phyloP scores from a whole-genome alignment of 306 rosid species.

The Echinosophora koreensis region DNA sequence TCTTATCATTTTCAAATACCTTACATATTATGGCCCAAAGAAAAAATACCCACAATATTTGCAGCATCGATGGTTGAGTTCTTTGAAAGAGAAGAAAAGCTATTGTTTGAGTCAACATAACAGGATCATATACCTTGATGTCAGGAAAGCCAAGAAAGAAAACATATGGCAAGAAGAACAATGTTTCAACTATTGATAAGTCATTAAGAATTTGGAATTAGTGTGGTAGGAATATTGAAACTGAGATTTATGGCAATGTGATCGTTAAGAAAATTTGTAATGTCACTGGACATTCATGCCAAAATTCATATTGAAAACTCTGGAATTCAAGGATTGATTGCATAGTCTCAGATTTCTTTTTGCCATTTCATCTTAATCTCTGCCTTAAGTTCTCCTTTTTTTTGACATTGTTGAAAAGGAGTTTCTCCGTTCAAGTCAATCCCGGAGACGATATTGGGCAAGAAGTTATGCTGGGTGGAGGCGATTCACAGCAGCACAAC shows the following conservation, averaged over 20 bases:
- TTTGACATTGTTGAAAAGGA: constrained; percentile 53
- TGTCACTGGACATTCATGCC: not conserved
- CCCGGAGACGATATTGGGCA: constrained; percentile 94
- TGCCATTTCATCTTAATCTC: constrained; percentile 29
- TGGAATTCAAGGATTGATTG: constrained; percentile 12
- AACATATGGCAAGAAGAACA: constrained; percentile 14
- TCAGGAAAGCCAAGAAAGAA: constrained; percentile 28
- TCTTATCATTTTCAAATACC: constrained; percentile 14
- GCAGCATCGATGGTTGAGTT: constrained; percentile 31
- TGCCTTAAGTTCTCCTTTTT: constrained; percentile 45
- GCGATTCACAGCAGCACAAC: constrained; percentile 74
- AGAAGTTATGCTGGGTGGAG: constrained; percentile 99
- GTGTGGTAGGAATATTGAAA: constrained; percentile 15
- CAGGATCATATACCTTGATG: constrained; percentile 24
- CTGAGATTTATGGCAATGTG: constrained; percentile 31
- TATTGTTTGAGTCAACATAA: constrained; percentile 25
- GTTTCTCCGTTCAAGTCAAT: constrained; percentile 74
- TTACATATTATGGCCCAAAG: not conserved
- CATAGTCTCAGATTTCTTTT: constrained; percentile 7
- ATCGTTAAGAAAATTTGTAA: not conserved
- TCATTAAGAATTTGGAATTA: constrained; percentile 21
- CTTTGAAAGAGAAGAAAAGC: constrained; percentile 16
- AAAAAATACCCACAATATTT: not conserved
- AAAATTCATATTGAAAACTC: constrained; percentile 21
- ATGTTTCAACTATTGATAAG: constrained; percentile 28